Percentiles rank a stretch among this genome's conserved stretches.
These are phyloP conservation scores for Claviceps spartinae DNA, from an alignment of 2,329 filamentous ascomycete species.

Conservation along the genomic window DNA sequence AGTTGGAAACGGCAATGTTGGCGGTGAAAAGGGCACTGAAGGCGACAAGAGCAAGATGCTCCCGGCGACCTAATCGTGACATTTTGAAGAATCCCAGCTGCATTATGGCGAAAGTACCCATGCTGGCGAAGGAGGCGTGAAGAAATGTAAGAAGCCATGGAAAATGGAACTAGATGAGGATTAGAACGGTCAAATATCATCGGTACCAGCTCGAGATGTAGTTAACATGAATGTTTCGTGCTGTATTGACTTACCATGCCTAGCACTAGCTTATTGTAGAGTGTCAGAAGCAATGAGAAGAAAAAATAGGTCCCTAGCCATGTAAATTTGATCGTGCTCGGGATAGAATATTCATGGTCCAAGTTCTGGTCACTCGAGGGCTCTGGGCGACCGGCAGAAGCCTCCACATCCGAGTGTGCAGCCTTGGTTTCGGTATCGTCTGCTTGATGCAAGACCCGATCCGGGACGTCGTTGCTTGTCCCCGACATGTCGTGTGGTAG, in stretches of 20 bases:
- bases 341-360: conserved; percentile 31
- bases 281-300: conserved; percentile 33
- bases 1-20: conserved; percentile 51
- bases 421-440: conserved; percentile 18
- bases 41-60: conserved; percentile 40
- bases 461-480: conserved; percentile 18
- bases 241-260: conserved; percentile 27
- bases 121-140: conserved; percentile 41
- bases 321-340: conserved; percentile 32
- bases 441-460: conserved; percentile 18
- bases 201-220: not conserved
- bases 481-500: conserved; percentile 18
- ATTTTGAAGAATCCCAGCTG: conserved; percentile 38
- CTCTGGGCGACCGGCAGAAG: conserved; percentile 15
- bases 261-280: conserved; percentile 47
- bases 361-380: conserved; percentile 21
- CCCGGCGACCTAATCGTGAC: conserved; percentile 35
- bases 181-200: not conserved
- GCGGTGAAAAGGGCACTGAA: conserved; percentile 49
- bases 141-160: conserved; percentile 48
- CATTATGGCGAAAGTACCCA: conserved; percentile 41
- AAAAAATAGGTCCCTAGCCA: conserved; percentile 40
- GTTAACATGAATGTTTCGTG: not conserved
- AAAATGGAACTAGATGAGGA: conserved; percentile 33
- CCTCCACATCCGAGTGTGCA: conserved; percentile 19